Evolutionary conservation across 768 basidiomycete genomes (phyloP), one percentile per base, ranked within the genome.

Genomic region (Neoboletus magnificus): DNA sequence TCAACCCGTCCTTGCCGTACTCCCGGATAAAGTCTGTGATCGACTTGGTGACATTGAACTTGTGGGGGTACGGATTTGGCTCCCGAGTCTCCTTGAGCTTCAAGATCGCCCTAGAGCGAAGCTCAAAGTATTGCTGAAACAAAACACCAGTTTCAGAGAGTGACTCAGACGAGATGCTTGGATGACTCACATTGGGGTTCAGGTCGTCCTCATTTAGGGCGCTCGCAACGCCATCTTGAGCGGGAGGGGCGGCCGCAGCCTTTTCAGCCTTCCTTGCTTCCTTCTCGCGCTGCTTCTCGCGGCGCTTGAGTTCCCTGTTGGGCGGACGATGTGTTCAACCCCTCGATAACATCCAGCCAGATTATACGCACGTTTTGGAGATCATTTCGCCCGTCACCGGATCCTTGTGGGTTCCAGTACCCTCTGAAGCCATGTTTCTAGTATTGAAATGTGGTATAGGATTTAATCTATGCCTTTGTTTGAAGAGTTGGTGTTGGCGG

Each of bases 21-120:
- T 80, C 73, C 5, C 78, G 70, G 70, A 98, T 82, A 74, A 86
- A 99, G 5, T 75, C 67, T 3, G 84, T 75, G 66, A 99, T 77
- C 9, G 91, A 92, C 58, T 74, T 77, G 54, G 87, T 77, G 22
- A 98, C 95, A 62, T 96, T 73, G 76, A 99, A 99, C 84, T 99
- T 99, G 86, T 99, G 97, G 8, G 97, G 97, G 77, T 98, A 99
- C 2, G 97, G 97, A 71, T 95, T 90, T 2, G 95, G 96, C 8
- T 81, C 73, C 70, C 89, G 88, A 29, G 90, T 89, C 68, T 86
- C 80, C 73, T 91, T 88, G 59, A 99, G 83, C 62, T 85, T 83
- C 59, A 85, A 82, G 64, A 99, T 93, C 63, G 91, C 86, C 46
- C 93, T 85, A 29, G 89, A 92, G 62, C 97, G 89, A 62, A 93